These are phyloP conservation scores for Vanrija sp. DNA, from an alignment of 1,284 basidiomycete species.

Conservation along the genomic window DNA sequence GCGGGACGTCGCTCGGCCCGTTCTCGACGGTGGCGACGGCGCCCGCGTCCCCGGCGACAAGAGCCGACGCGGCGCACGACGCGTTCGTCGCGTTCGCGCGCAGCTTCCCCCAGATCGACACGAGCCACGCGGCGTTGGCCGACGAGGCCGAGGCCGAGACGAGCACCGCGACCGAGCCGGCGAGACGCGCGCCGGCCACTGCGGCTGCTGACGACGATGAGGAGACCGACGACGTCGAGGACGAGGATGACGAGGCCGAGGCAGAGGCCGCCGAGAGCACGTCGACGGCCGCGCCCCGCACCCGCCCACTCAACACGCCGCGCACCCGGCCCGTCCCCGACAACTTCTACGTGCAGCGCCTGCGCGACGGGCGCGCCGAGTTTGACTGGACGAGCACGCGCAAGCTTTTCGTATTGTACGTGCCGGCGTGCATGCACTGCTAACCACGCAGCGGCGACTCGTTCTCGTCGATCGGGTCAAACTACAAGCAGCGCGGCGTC, in stretches of 20 bases:
- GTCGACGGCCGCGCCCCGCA: too few relatives aligned
- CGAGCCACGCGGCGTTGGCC: too few relatives aligned
- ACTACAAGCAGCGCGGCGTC: slow-evolving; percentile 18
- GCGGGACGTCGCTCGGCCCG: not conserved
- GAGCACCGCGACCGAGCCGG: too few relatives aligned
- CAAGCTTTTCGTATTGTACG: slow-evolving; percentile 25
- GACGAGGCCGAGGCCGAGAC: too few relatives aligned
- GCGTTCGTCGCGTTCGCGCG: too few relatives aligned
- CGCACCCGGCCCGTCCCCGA: not conserved
- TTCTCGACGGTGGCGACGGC: too few relatives aligned
- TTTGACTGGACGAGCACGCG: slow-evolving; percentile 23
- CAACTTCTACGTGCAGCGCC: not conserved
- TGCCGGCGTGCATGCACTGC: not conserved
- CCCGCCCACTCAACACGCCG: too few relatives aligned
- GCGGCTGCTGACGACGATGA: too few relatives aligned
- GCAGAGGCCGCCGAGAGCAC: not conserved
- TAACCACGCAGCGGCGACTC: slow-evolving; percentile 19
- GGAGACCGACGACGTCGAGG: not conserved
- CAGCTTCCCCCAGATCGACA: too few relatives aligned
- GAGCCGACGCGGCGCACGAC: too few relatives aligned
- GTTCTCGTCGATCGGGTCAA: slow-evolving; percentile 9
- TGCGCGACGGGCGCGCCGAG: not conserved
- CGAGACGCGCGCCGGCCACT: too few relatives aligned
- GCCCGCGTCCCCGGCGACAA: too few relatives aligned
- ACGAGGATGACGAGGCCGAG: not conserved